Percentiles rank a stretch among this genome's conserved stretches.
Conservation (phyloP, 768 basidiomycete genomes). For the Mycena metata region DNA sequence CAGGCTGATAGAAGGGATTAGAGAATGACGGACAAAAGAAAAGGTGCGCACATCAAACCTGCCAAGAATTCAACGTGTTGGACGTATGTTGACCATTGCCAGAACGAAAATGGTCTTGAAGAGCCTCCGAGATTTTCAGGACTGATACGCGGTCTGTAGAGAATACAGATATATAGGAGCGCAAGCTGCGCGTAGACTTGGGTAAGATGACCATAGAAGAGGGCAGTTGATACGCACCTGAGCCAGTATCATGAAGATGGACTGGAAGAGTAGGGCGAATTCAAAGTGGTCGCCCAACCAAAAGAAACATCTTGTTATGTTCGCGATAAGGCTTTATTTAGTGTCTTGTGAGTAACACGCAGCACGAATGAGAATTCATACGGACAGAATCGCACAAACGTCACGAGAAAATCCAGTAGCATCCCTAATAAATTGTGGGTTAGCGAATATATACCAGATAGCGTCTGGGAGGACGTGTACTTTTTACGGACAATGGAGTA, state of each 20-base stretch:
- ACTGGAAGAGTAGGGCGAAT: conserved; percentile 81
- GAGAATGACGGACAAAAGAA: conserved; percentile 15
- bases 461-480: conserved; percentile 49
- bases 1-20: conserved; percentile 60
- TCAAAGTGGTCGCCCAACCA: conserved; percentile 88
- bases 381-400: conserved; percentile 86
- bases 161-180: conserved; percentile 85
- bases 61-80: conserved; percentile 89
- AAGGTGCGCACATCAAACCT: conserved; percentile 72
- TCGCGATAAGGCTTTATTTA: conserved; percentile 77
- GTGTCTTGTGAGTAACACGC: conserved; percentile 13
- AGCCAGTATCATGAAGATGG: conserved; percentile 86
- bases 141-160: conserved; percentile 72
- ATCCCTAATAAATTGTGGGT: conserved; percentile 62
- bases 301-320: conserved; percentile 92
- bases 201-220: conserved; percentile 33
- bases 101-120: conserved; percentile 79
- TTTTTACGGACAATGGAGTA: conserved; percentile 85
- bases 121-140: conserved; percentile 73
- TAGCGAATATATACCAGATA: conserved; percentile 8
- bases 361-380: conserved; percentile 28
- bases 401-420: conserved; percentile 90
- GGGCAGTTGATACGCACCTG: conserved; percentile 64
- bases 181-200: conserved; percentile 66
- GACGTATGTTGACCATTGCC: conserved; percentile 86